Evolutionary conservation across 2,329 filamentous ascomycete genomes (phyloP).

Genomic region (Grosmannia clavigera): DNA sequence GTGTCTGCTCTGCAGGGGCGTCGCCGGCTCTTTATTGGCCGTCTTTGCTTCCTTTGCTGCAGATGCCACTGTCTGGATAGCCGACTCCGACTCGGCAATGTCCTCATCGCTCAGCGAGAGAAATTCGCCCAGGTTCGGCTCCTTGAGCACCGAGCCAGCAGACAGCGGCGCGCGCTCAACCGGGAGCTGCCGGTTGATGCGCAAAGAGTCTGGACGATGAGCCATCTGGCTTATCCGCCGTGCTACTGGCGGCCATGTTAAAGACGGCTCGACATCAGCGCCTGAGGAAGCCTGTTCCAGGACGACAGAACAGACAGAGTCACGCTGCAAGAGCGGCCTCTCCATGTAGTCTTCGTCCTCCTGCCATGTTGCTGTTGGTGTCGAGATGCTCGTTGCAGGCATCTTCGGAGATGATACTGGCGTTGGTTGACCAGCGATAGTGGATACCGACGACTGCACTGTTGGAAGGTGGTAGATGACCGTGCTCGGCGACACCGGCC

Average conservation of each 20-base stretch:
- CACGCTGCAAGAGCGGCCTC: conserved; percentile 7
- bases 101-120: conserved; percentile 43
- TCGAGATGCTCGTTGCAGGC: not conserved
- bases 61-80: not conserved
- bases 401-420: conserved; percentile 13
- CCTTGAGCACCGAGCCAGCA: conserved; percentile 28
- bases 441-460: not conserved
- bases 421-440: conserved; percentile 3
- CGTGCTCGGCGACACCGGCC: not conserved
- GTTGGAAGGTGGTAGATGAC: not conserved
- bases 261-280: not conserved
- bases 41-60: not conserved
- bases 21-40: not conserved
- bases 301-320: conserved; percentile 3
- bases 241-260: not conserved
- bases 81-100: conserved; percentile 32
- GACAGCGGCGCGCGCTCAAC: conserved; percentile 8
- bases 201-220: conserved; percentile 5
- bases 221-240: conserved; percentile 8
- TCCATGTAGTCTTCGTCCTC: not conserved
- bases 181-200: conserved; percentile 8
- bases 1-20: not conserved
- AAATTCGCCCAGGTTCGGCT: conserved; percentile 42
- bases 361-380: not conserved
- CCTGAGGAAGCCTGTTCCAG: not conserved